Evolutionary conservation across 2,329 filamentous ascomycete species (phyloP), one percentile per base, ranked within the genome.

Genomic region (Thermothelomyces thermophilus): DNA sequence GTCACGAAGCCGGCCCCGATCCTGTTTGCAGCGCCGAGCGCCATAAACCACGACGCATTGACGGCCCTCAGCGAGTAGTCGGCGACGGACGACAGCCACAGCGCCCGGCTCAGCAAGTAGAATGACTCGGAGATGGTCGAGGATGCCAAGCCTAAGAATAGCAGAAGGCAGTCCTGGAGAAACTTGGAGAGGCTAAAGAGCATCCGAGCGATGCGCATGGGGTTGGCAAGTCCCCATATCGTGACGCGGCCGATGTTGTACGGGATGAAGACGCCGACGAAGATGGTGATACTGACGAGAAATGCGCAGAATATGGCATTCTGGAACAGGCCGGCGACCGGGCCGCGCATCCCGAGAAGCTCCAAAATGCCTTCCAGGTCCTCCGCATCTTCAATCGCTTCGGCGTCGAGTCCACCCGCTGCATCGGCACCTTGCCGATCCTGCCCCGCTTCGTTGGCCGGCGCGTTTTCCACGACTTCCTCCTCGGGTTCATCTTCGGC

Each of bases 281-380:
- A 84, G 36, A 98, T 82, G 13, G 90, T 95, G 45, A 91, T 80
- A 1, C 87, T 86, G 13, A 98, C 89, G 24, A 98, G 76, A 40
- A 97, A 84, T 7, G 87, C 85, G 64, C 91, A 95, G 67, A 98
- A 98, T 14, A 96, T 83, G 48, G 87, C 90, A 59, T 98, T 98
- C 63, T 98, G 93, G 58, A 97, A 82, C 5, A 98, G 77, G 2
- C 89, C 90, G 13, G 86, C 84, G 3, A 98, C 75, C 0, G 93
- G 93, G 0, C 93, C 93, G 62, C 94, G 88, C 86, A 98, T 94
- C 33, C 93, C 93, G 52, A 98, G 86, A 14, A 98, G 79, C 66
- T 98, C 93, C 73, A 98, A 83, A 46, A 98, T 87, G 0, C 93
- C 93, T 64, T 98, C 93, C 14, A 98, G 82, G 63, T 98, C 93